Percentiles rank a stretch among this genome's conserved stretches.
phyloP scores from a whole-genome alignment of 179 eudicot genomes.

The Carnegiea gigantea region DNA sequence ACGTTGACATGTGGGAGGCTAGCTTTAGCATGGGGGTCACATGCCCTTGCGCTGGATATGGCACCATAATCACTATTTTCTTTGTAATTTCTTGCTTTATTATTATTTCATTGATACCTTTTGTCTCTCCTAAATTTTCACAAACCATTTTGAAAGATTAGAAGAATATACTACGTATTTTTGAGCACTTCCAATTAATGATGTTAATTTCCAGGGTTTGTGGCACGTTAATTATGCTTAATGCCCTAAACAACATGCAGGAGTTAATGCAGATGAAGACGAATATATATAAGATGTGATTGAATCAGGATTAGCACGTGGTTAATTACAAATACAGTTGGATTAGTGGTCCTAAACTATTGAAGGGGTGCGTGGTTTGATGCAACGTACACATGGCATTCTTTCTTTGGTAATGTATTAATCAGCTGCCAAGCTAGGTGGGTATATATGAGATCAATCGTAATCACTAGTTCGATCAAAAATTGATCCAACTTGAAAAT shows the following conservation, averaged over 20 bases:
- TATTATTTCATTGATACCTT: no score
- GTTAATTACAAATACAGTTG: neutral
- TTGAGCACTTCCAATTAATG: no score
- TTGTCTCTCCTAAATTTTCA: neutral
- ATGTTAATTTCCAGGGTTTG: neutral
- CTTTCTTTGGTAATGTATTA: neutral
- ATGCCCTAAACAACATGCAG: neutral
- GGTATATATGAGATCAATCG: neutral
- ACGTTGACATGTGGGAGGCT: constrained; percentile 40
- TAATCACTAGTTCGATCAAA: no score
- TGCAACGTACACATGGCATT: neutral
- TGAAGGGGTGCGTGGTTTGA: neutral
- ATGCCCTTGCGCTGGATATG: constrained; percentile 93
- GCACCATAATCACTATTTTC: constrained; percentile 50
- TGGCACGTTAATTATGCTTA: neutral
- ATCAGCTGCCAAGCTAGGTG: neutral
- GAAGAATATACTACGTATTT: no score
- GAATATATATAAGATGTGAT: neutral
- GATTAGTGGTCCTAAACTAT: constrained; percentile 8
- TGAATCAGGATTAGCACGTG: neutral
- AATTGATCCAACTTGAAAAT: no score
- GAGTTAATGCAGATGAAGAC: neutral
- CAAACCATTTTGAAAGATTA: neutral
- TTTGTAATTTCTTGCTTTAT: constrained; percentile 17
- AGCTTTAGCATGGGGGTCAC: constrained; percentile 80